Percentiles rank a stretch among this genome's conserved stretches.
Conservation (phyloP, 2,329 filamentous ascomycete genomes). For the Aspergillus ochraceus region DNA sequence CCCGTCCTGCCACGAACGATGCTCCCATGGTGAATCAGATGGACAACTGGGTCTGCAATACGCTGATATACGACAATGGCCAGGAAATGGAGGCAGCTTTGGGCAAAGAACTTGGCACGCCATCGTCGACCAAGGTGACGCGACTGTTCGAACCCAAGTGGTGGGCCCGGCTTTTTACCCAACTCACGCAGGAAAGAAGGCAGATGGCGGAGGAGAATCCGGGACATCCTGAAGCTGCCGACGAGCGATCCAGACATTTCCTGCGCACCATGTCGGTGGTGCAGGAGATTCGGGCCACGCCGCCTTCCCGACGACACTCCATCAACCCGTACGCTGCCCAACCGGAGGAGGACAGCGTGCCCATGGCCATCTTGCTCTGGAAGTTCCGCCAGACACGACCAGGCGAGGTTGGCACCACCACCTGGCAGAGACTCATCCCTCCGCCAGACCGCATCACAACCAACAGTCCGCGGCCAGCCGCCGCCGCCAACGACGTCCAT, state of each 20-base stretch:
- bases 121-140: slow-evolving; percentile 41
- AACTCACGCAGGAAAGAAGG: slow-evolving; percentile 42
- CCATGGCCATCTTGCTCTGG: slow-evolving; percentile 48
- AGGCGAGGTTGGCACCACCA: slow-evolving; percentile 43
- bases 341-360: slow-evolving; percentile 32
- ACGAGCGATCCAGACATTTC: slow-evolving; percentile 36
- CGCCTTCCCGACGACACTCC: slow-evolving; percentile 27
- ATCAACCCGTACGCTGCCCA: slow-evolving; percentile 24
- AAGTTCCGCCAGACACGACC: slow-evolving; percentile 46
- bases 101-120: slow-evolving; percentile 34
- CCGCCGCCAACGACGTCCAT: slow-evolving; percentile 35
- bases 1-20: slow-evolving; percentile 33
- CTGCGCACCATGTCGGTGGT: slow-evolving; percentile 46
- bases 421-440: slow-evolving; percentile 45
- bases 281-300: slow-evolving; percentile 45
- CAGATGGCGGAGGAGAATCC: slow-evolving; percentile 38
- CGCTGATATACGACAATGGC: slow-evolving; percentile 43
- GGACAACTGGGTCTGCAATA: slow-evolving; percentile 46
- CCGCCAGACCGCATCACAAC: slow-evolving; percentile 36
- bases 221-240: slow-evolving; percentile 34
- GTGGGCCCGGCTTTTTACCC: slow-evolving; percentile 47
- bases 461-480: slow-evolving; percentile 36
- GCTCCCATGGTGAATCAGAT: slow-evolving; percentile 34
- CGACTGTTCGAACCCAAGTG: slow-evolving; percentile 46
- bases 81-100: slow-evolving; percentile 27